Evolutionary conservation across 2,329 filamentous ascomycete species (phyloP).

Genomic region (Aspergillus intermedius): DNA sequence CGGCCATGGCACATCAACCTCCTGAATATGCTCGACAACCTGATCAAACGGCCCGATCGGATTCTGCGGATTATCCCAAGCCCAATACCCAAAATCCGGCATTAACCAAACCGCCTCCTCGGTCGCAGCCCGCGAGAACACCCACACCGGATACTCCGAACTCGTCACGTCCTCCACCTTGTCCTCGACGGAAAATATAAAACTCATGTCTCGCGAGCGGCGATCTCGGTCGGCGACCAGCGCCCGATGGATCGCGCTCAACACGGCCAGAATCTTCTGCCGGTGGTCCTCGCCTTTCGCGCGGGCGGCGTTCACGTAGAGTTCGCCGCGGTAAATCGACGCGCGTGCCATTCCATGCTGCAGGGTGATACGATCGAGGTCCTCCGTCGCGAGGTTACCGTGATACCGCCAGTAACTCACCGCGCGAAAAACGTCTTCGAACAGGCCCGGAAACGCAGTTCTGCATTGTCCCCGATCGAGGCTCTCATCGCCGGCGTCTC

Average conservation of each 20-base stretch:
- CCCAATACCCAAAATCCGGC: slow-evolving; percentile 49
- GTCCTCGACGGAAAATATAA: slow-evolving; percentile 40
- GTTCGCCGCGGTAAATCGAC: slow-evolving; percentile 26
- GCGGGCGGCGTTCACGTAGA: slow-evolving; percentile 25
- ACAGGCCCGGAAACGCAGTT: slow-evolving; percentile 30
- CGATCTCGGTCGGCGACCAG: slow-evolving; percentile 34
- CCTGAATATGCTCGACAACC: slow-evolving; percentile 27
- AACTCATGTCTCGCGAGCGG: slow-evolving; percentile 39
- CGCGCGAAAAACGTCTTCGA: slow-evolving; percentile 29
- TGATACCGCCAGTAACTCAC: slow-evolving; percentile 22
- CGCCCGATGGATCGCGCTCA: slow-evolving; percentile 46
- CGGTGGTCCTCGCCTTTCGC: slow-evolving; percentile 32
- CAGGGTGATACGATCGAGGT: slow-evolving; percentile 24
- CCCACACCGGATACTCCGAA: slow-evolving; percentile 35
- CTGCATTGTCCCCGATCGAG: slow-evolving; percentile 24
- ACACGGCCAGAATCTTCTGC: slow-evolving; percentile 34
- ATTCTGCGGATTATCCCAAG: slow-evolving; percentile 37
- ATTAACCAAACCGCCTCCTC: slow-evolving; percentile 45
- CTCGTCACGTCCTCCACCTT: slow-evolving; percentile 39
- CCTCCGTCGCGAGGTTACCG: slow-evolving; percentile 18
- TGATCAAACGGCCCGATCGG: slow-evolving; percentile 32
- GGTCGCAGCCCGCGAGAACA: slow-evolving; percentile 33
- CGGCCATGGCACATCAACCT: slow-evolving; percentile 23
- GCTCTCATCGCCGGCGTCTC: slow-evolving; percentile 26
- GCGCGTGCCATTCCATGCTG: slow-evolving; percentile 29